phyloP scores from a whole-genome alignment of 2,329 filamentous ascomycete genomes.

The Trichoderma asperellum region DNA sequence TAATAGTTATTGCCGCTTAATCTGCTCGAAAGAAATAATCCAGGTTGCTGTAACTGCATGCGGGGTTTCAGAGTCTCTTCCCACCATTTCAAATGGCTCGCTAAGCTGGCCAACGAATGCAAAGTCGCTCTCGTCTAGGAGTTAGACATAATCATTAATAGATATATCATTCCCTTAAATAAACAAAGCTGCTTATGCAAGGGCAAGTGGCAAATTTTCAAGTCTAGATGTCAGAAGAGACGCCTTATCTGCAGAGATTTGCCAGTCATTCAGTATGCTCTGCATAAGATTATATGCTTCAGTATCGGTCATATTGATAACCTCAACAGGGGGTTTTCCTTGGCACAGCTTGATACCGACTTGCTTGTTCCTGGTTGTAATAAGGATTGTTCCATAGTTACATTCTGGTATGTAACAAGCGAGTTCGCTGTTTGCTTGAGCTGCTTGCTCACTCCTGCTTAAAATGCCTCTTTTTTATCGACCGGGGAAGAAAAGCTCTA shows the following conservation, averaged over 20 bases:
- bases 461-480: background rate
- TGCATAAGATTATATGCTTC: constrained; percentile 38
- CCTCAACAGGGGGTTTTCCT: constrained; percentile 32
- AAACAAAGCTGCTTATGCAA: constrained; percentile 42
- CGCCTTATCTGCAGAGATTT: constrained; percentile 18
- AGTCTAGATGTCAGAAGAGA: constrained; percentile 36
- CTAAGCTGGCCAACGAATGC: constrained; percentile 36
- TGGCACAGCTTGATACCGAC: constrained; percentile 33
- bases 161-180: constrained; percentile 39
- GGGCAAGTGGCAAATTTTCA: constrained; percentile 41
- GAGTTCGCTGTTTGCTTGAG: background rate
- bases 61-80: constrained; percentile 36
- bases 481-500: background rate
- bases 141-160: constrained; percentile 36
- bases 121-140: constrained; percentile 36
- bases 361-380: constrained; percentile 42
- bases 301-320: constrained; percentile 37
- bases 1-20: constrained; percentile 34
- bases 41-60: constrained; percentile 39
- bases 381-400: constrained; percentile 38
- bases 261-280: constrained; percentile 28
- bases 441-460: background rate
- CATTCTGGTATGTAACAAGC: constrained; percentile 37
- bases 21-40: constrained; percentile 41
- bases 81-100: constrained; percentile 38